Base-by-base conservation (phyloP, 352 stramenopile species). In the Halophytophthora batemanensis region DNA sequence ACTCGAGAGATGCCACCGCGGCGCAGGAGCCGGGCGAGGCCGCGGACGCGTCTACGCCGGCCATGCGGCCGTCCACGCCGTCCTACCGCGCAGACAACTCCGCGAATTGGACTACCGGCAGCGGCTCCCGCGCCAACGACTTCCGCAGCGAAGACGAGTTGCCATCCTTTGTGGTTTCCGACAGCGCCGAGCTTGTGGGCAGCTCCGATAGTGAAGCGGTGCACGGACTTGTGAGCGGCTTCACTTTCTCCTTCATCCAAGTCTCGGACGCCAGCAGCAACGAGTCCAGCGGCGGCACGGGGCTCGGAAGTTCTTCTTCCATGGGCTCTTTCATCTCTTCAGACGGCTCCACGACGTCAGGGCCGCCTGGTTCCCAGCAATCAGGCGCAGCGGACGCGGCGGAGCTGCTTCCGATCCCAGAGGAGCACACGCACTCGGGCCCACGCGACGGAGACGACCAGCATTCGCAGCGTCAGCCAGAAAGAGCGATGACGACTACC, bases 161-260 rank as follows among this genome's bases (percentile, higher is more conserved):
- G 6, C 71, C 71, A 45, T 77, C 67, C 3, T 81, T 81, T 17
- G 67, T 77, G 22, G 53, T 77, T 31, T 77, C 67, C n/a, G 66
- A 65, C 44, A 77, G 59, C 23, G 64, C 58, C 33, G 67, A 77
- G 34, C 36, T 76, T 29, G 64, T 77, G 25, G 52, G 67, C n/a
- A 77, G 69, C 52, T 73, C 76, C 10, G 74, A 83, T 56, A 75
- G 74, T 50, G 77, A 87, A 42, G 59, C 53, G 13, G 77, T 87
- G 50, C 64, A 71, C 18, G 74, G 66, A 28, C 66, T 87, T 50
- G 67, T 85, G 29, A 64, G 65, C 45, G 72, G 66, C 53, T 87
- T 87, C 49, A 80, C 74, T 10, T 87, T 87, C 58, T 87, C 77
- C 31, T 87, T 86, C 55, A 87, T 87, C 46, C 72, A 87, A 49